Evolutionary conservation across 768 basidiomycete species (phyloP), one percentile per base, ranked within the genome.

Genomic region (Lepiota venenata): DNA sequence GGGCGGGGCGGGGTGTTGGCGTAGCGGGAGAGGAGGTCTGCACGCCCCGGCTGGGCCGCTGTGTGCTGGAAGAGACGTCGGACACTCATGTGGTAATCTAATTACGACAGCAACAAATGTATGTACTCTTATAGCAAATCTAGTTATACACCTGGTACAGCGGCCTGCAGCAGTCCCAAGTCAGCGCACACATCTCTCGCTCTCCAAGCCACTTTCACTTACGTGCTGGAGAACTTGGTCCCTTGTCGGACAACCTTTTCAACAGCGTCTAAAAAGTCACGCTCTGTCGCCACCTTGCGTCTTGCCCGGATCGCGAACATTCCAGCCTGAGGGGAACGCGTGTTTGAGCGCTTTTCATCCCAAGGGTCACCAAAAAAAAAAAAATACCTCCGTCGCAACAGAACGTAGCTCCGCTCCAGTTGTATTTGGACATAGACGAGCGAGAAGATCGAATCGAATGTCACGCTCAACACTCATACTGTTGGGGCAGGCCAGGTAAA

Each of bases 271-370:
- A 99, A 74, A 75, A 98, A 99, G 71, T 99, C 97, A 51, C 93
- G 87, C 67, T 99, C 97, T 4, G 93, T 93, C 0, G 95, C 94
- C 1, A 98, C 93, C 70, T 98, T 98, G 71, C 97, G 80, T 62
- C 97, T 80, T 42, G 93, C 91, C 56, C 97, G 89, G 65, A 99
- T 99, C 1, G 97, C 96, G 72, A 96, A 99, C 97, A 99, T 98
- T n/a, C 97, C 97, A 45, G 97, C 97, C 32, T 32, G 32, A 9
- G 6, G 88, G 91, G 58, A n/a, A 38, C 16, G 47, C n/a, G 38
- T 46, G 36, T 12, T 21, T 56, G 21, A 61, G 36, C 39, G 52
- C n/a, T 47, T 25, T 21, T 29, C 22, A 15, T 21, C 21, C 20
- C 46, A 21, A 42, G 37, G 35, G n/a, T n/a, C n/a, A n/a, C n/a